Evolutionary conservation across 1,284 basidiomycete species (phyloP), one percentile per base, ranked within the genome.

Genomic region (Rhodotorula glutinis): DNA sequence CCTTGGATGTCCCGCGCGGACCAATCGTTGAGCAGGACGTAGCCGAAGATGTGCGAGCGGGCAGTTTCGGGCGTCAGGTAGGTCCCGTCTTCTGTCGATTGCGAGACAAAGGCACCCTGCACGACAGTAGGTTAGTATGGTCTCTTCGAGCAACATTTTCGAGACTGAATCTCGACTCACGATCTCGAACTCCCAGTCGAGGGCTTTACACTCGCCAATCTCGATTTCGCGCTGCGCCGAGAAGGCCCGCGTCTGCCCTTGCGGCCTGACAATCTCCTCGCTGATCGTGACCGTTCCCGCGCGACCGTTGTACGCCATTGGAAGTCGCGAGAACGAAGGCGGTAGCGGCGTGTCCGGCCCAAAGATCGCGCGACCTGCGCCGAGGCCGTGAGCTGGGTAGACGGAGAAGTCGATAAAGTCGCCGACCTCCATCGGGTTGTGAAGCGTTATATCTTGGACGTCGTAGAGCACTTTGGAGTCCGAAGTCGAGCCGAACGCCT

Each of bases 111-210:
- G 44, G 68, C 72, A 51, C 68, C 57, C 61, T 65, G 38, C 13
- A 5, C 2, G 44, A 1, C 3, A 51, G 67, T 53, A 38, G 33
- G 33, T 38, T 11, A 38, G 33, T 38, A 38, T 38, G 33, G 33
- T 38, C 33, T 38, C 33, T 38, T 38, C 33, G 33, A 38, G 33
- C 33, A 38, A 25, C 13, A 2, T 11, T n/a, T 23, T 27, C 2
- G 13, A 43, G 19, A 10, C 2, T 10, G 27, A n/a, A n/a, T 25
- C 16, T 23, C 41, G 40, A 47, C 74, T 69, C 17, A 73, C 74
- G 4, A 75, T 68, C 59, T 75, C 75, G 47, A 75, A 69, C 57
- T 75, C 75, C 55, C 71, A 75, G 56, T 75, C 75, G 21, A 75
- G 66, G 25, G 65, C 67, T 10, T 56, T 46, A 43, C 65, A 67